A percentile compares a stretch with the other conserved stretches of the same genome.
phyloP scores from a whole-genome alignment of 2,329 filamentous ascomycete genomes.

The Apiospora malaysiana region DNA sequence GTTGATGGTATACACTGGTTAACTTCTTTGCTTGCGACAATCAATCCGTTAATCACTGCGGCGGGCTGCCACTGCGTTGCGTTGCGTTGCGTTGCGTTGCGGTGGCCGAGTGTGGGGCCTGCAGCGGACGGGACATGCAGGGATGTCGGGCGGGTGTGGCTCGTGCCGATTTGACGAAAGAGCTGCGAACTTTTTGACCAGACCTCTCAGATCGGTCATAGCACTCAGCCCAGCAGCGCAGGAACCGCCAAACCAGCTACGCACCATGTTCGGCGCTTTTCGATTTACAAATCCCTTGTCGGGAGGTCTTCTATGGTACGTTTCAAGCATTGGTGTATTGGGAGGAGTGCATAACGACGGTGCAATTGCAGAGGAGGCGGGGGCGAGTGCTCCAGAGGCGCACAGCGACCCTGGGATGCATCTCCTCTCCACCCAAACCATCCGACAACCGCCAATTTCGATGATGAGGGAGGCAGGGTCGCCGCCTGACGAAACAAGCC shows the following conservation, averaged over 20 bases:
- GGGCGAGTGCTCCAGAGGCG: background rate
- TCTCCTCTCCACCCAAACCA: background rate
- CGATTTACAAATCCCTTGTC: conserved; percentile 78
- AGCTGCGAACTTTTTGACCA: conserved; percentile 23
- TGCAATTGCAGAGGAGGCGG: background rate
- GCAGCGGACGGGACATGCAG: conserved; percentile 12
- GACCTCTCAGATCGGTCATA: background rate
- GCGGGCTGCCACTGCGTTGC: background rate
- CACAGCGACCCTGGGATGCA: background rate
- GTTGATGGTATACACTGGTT: background rate
- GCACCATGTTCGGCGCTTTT: conserved; percentile 82
- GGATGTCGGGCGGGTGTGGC: conserved; percentile 23
- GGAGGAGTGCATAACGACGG: background rate
- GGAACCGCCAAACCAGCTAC: conserved; percentile 25
- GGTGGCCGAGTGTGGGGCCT: conserved; percentile 13
- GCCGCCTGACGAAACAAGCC: background rate
- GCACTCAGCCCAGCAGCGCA: conserved; percentile 10
- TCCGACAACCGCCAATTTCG: background rate
- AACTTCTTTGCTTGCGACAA: background rate
- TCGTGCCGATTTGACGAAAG: conserved; percentile 21
- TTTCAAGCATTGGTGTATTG: background rate
- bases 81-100: background rate
- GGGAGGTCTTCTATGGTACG: conserved; percentile 82
- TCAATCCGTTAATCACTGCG: background rate
- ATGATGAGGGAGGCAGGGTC: background rate